A percentile compares a stretch with the other conserved stretches of the same genome.
Conservation (phyloP, 306 rosid genomes). For the Prunus fruticosa region DNA sequence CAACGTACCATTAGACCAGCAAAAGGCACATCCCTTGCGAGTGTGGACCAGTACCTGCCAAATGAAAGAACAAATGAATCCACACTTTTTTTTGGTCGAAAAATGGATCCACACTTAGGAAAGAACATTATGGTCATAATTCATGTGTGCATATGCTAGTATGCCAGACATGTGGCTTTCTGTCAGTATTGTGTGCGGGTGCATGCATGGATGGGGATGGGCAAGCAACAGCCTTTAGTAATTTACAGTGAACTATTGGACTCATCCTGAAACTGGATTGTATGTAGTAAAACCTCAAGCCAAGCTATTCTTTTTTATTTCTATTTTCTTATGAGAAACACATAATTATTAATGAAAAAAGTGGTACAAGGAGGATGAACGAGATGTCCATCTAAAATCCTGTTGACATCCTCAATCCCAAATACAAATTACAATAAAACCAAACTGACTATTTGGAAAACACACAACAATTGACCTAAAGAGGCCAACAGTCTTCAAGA, state of each 20-base stretch:
- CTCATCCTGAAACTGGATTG: neutral
- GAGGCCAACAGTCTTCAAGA: neutral
- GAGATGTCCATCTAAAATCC: neutral
- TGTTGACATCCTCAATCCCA: neutral
- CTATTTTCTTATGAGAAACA: neutral
- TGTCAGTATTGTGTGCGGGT: neutral
- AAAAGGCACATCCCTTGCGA: conserved; percentile 92
- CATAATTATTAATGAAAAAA: neutral
- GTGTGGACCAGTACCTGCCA: conserved; percentile 73
- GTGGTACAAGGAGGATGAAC: neutral
- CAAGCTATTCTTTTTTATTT: neutral
- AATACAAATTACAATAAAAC: too few relatives aligned
- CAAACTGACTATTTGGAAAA: neutral
- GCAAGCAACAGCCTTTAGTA: neutral
- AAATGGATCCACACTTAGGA: conserved; percentile 16
- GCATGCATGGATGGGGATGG: neutral
- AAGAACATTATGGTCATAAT: conserved; percentile 3
- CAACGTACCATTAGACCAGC: conserved; percentile 80
- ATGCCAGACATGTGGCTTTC: neutral
- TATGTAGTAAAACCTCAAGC: neutral
- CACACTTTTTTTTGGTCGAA: neutral
- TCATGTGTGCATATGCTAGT: neutral
- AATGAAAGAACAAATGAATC: conserved; percentile 29
- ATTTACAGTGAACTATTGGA: neutral
- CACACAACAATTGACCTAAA: neutral